phyloP scores from a whole-genome alignment of 148 eudicot genomes.

The Persicaria tinctoria region DNA sequence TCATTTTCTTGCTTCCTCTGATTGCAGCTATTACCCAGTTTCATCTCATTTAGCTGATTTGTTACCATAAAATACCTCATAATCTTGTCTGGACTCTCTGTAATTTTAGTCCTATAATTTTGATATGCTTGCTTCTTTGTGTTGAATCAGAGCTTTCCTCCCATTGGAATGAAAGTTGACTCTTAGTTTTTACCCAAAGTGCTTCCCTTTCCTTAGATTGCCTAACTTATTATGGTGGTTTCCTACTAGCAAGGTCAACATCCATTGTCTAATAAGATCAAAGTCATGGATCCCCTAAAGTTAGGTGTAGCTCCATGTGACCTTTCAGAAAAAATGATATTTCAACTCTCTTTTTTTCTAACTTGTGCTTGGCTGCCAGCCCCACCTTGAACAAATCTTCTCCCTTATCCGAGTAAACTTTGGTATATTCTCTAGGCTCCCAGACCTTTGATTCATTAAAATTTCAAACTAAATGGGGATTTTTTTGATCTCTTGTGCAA shows the following conservation, averaged over 20 bases:
- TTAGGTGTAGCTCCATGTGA: background rate
- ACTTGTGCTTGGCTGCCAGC: background rate
- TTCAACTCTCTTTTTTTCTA: background rate
- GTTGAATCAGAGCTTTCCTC: background rate
- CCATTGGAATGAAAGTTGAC: background rate
- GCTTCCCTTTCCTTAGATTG: background rate
- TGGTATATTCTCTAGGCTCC: background rate
- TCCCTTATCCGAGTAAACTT: background rate
- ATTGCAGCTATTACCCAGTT: background rate
- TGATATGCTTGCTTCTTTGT: background rate
- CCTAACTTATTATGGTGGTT: background rate
- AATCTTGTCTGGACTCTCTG: background rate
- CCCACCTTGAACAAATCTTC: background rate
- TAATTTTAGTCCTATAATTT: background rate
- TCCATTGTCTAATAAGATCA: background rate
- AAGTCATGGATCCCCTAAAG: background rate
- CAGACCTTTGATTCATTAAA: background rate
- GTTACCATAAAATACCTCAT: background rate
- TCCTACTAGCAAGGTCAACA: background rate
- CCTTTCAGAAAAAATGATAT: background rate
- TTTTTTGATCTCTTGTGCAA: background rate
- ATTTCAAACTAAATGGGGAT: background rate
- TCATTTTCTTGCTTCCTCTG: background rate
- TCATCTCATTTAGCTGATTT: background rate
- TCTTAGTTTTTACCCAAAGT: background rate